Evolutionary conservation across 2,329 filamentous ascomycete genomes (phyloP).

Genomic region (Paecilomyces variotii): DNA sequence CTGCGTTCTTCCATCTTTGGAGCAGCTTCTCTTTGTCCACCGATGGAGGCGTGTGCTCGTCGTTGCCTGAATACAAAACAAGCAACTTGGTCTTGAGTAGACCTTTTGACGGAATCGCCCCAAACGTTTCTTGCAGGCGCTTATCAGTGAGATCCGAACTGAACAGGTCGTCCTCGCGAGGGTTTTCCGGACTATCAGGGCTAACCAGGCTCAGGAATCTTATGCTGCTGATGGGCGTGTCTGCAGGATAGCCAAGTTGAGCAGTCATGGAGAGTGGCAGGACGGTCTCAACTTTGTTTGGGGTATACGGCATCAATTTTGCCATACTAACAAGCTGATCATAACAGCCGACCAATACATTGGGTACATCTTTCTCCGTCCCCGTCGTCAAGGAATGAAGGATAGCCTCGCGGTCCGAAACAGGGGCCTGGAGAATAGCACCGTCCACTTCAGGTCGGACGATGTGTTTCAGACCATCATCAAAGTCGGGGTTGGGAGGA

Average conservation of each 20-base stretch:
- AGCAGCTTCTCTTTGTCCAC: constrained; percentile 39
- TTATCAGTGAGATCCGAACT: constrained; percentile 64
- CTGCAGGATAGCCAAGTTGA: constrained; percentile 21
- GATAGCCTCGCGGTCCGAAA: constrained; percentile 65
- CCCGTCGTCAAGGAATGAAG: constrained; percentile 26
- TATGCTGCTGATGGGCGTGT: constrained; percentile 46
- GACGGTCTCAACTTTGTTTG: constrained; percentile 17
- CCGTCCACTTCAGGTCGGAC: constrained; percentile 56
- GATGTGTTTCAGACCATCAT: constrained; percentile 19
- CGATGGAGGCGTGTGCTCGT: constrained; percentile 37
- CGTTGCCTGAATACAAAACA: constrained; percentile 39
- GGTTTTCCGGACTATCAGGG: constrained; percentile 43
- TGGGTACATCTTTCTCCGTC: constrained; percentile 5
- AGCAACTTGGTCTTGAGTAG: constrained; percentile 33
- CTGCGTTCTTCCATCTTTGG: constrained; percentile 35
- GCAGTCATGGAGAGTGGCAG: constrained; percentile 27
- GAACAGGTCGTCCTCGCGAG: constrained; percentile 79
- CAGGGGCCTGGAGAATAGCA: constrained; percentile 70
- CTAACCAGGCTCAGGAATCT: constrained; percentile 52
- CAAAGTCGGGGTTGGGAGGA: constrained; percentile 18
- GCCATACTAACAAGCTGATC: constrained; percentile 27
- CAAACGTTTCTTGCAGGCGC: constrained; percentile 57
- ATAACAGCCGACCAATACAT: constrained; percentile 16
- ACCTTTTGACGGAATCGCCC: constrained; percentile 33
- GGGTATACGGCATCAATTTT: constrained; percentile 13